A percentile compares a stretch with the other conserved stretches of the same genome.
phyloP scores from a whole-genome alignment of 2,329 filamentous ascomycete species.

The Thelonectria olida region DNA sequence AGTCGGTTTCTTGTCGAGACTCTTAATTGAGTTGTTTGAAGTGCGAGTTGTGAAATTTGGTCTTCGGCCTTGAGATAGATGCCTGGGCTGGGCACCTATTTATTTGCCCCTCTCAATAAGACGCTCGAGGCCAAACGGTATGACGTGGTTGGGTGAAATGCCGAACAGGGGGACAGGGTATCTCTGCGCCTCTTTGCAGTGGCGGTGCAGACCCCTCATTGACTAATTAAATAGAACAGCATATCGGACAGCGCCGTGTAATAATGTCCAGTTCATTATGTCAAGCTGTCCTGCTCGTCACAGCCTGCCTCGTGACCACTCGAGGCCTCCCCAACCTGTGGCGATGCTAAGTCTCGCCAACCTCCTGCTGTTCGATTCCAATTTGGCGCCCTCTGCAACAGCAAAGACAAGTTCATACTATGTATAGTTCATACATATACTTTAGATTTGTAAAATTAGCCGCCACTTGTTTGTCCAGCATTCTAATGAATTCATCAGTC shows the following conservation, averaged over 20 bases:
- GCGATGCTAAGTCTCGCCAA: no score
- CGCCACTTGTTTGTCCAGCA: no score
- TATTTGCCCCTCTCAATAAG: conserved; percentile 9
- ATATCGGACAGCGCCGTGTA: rapidly evolving
- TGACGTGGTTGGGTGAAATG: conserved; percentile 16
- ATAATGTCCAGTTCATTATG: background rate
- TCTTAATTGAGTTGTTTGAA: background rate
- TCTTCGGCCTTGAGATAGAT: background rate
- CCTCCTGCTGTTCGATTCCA: no score
- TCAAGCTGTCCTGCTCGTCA: background rate
- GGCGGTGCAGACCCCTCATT: background rate
- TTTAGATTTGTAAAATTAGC: no score
- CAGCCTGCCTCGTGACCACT: background rate
- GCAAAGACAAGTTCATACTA: no score
- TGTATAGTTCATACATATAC: no score
- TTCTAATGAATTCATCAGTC: no score
- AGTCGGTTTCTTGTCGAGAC: background rate
- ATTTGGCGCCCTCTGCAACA: no score
- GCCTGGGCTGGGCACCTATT: background rate
- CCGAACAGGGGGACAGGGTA: conserved; percentile 2
- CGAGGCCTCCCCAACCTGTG: background rate
- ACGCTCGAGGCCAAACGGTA: conserved; percentile 1
- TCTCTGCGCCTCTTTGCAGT: conserved; percentile 5
- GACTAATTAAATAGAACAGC: background rate
- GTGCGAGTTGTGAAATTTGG: background rate